Evolutionary conservation across 306 rosid genomes (phyloP), one percentile per base, ranked within the genome.

Genomic region (Arachis stenosperma): DNA sequence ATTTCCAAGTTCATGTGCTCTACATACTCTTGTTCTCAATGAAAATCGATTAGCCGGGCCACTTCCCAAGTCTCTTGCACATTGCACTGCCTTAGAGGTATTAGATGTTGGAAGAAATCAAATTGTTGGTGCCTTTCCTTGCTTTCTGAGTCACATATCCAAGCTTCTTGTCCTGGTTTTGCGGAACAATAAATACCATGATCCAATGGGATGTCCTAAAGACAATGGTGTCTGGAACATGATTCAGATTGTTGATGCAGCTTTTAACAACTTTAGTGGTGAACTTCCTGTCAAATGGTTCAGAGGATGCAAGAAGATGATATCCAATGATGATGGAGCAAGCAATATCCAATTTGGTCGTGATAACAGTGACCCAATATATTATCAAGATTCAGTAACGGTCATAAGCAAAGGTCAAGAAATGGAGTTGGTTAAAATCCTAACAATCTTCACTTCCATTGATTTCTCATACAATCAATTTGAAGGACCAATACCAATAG

Each of bases 381-480:
- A 78, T 76, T 86, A 86, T 83, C 75, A 33, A 27, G 80, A 80
- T 42, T 2, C 29, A 7, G 56, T 82, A 11, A 73, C 51, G 9
- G 44, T 82, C 5, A 76, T 56, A 7, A 11, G 5, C 63, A 84
- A 84, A 64, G 90, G 84, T 13, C 17, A 2, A 3, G 9, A 13
- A 10, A 8, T 67, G 52, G 54, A 78, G 22, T 11, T 86, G 50
- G 65, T 43, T 65, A 86, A 78, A 40, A 80, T 83, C 39, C 59
- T 81, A 0, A 81, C 66, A 0, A 14, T 54, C 29, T 76, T 44
- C 61, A 86, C 76, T 12, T 77, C 75, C 1, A 44, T 88, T 5
- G 91, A 84, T 17, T 27, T 89, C 9, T 86, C 90, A 8, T 42
- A 29, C 13, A 86, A 86, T 70, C 50, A 57, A 1, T 61, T 81